phyloP scores from a whole-genome alignment of 2,329 filamentous ascomycete genomes.

The Sphaerostilbella broomeana region DNA sequence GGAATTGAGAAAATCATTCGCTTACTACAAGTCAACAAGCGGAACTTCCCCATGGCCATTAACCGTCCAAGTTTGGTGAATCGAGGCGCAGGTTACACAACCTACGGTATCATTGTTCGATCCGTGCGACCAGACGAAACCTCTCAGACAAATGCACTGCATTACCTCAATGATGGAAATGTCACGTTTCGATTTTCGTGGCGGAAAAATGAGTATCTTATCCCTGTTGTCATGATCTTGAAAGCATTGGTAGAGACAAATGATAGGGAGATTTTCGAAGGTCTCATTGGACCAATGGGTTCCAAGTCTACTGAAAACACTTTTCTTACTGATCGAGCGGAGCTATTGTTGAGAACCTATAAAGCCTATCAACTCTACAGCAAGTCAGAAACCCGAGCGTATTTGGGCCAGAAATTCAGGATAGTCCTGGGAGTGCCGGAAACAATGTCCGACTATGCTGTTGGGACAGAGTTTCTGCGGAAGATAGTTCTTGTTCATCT shows the following conservation, averaged over 20 bases:
- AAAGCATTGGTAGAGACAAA: constrained; percentile 95
- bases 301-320: constrained; percentile 79
- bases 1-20: constrained; percentile 96
- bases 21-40: constrained; percentile 79
- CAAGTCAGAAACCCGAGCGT: constrained; percentile 73
- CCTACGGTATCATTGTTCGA: constrained; percentile 83
- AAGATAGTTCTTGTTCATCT: constrained; percentile 89
- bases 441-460: constrained; percentile 80
- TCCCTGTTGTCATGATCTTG: constrained; percentile 92
- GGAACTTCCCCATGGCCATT: constrained; percentile 95
- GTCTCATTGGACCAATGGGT: constrained; percentile 70
- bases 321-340: constrained; percentile 90
- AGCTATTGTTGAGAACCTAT: constrained; percentile 86
- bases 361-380: constrained; percentile 83
- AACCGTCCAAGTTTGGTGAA: constrained; percentile 83
- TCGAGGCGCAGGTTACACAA: constrained; percentile 80
- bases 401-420: constrained; percentile 85
- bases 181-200: constrained; percentile 96
- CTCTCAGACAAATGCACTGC: constrained; percentile 92
- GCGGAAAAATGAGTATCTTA: constrained; percentile 94
- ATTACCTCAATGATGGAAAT: constrained; percentile 93
- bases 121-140: constrained; percentile 96
- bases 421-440: constrained; percentile 78
- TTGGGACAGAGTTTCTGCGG: constrained; percentile 83
- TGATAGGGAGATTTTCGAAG: constrained; percentile 91